A percentile compares a stretch with the other conserved stretches of the same genome.
Evolutionary conservation across 768 basidiomycete species (phyloP).

Genomic region (Leccinum boreale): DNA sequence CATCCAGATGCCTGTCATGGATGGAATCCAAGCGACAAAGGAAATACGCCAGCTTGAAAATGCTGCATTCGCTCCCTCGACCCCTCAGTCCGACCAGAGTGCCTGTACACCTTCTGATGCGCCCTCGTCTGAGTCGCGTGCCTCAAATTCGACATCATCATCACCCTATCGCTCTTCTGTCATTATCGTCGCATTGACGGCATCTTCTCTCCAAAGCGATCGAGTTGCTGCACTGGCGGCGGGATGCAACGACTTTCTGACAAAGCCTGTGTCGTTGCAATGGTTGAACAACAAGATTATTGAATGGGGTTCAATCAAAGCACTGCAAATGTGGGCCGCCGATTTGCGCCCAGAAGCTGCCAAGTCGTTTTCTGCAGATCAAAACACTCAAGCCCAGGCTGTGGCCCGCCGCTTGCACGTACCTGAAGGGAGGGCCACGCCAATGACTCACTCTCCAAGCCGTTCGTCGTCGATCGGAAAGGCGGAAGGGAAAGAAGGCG

Average conservation of each 20-base stretch:
- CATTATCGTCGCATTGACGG: slow-evolving; percentile 98
- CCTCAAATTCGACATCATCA: slow-evolving; percentile 37
- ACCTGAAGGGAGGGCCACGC: slow-evolving; percentile 44
- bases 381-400: slow-evolving; percentile 45
- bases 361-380: slow-evolving; percentile 43
- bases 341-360: slow-evolving; percentile 66
- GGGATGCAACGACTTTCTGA: slow-evolving; percentile 98
- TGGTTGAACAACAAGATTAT: slow-evolving; percentile 99
- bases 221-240: slow-evolving; percentile 96
- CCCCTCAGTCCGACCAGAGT: slow-evolving; percentile 54
- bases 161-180: slow-evolving; percentile 89
- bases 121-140: slow-evolving; percentile 44
- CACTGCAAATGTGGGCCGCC: slow-evolving; percentile 89
- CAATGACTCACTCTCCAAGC: slow-evolving; percentile 32
- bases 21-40: slow-evolving; percentile 95
- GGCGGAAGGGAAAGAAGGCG: slow-evolving; percentile 19
- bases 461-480: slow-evolving; percentile 37
- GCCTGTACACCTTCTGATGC: slow-evolving; percentile 52
- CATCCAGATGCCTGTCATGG: slow-evolving; percentile 99
- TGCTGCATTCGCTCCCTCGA: slow-evolving; percentile 63
- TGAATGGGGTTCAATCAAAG: slow-evolving; percentile 99
- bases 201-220: slow-evolving; percentile 92
- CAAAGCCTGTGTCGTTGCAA: slow-evolving; percentile 90
- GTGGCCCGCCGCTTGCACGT: slow-evolving; percentile 48
- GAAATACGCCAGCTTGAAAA: slow-evolving; percentile 89